phyloP scores from a whole-genome alignment of 257 asterid genomes.

The Plantago major region DNA sequence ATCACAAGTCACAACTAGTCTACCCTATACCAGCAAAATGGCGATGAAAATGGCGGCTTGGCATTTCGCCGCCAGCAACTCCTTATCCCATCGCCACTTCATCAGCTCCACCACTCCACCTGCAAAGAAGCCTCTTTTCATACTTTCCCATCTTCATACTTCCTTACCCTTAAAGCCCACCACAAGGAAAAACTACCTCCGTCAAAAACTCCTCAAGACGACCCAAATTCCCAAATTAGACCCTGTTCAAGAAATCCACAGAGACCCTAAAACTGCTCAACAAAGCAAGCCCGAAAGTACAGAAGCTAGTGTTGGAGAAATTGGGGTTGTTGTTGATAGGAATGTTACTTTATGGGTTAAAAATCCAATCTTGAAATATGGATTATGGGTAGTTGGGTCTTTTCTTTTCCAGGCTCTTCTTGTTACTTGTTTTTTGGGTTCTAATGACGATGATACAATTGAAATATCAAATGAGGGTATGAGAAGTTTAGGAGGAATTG shows the following conservation, averaged over 20 bases:
- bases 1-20: too few species aligned
- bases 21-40: too few species aligned
- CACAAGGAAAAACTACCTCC: slow-evolving; percentile 70
- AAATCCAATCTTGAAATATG: slow-evolving; percentile 35
- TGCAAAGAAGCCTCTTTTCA: slow-evolving; percentile 17
- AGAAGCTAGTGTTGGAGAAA: slow-evolving; percentile 28
- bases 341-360: slow-evolving; percentile 28
- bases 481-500: slow-evolving; percentile 20
- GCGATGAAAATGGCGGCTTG: slow-evolving; percentile 57
- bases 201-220: slow-evolving; percentile 70
- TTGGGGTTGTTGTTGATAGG: slow-evolving; percentile 26
- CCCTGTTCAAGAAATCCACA: slow-evolving; percentile 19
- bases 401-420: slow-evolving; percentile 56
- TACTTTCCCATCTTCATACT: slow-evolving; percentile 25
- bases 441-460: slow-evolving; percentile 32
- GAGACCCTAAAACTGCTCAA: slow-evolving; percentile 16
- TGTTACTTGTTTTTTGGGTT: slow-evolving; percentile 55
- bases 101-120: slow-evolving; percentile 16
- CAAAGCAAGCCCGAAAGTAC: slow-evolving; percentile 25
- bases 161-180: slow-evolving; percentile 32
- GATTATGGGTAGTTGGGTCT: slow-evolving; percentile 67
- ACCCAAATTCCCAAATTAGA: slow-evolving; percentile 37
- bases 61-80: slow-evolving; percentile 29
- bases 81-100: slow-evolving; percentile 19
- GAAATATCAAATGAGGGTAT: slow-evolving; percentile 14